These are phyloP conservation scores for Myriangium duriaei DNA, from an alignment of 2,329 filamentous ascomycete species.

Conservation along the genomic window DNA sequence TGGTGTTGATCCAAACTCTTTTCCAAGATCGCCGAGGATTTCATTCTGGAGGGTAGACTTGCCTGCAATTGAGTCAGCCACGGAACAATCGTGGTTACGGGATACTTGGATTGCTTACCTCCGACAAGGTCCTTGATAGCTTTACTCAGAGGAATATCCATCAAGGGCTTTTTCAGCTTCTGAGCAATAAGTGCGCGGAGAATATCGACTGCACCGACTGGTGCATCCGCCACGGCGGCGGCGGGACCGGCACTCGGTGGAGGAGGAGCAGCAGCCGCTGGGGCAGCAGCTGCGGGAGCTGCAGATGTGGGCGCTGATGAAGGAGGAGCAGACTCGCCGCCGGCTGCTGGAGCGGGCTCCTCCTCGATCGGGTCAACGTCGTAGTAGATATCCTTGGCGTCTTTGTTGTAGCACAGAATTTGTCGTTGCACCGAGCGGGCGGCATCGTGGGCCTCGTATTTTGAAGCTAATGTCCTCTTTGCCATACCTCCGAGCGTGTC, in stretches of 20 bases:
- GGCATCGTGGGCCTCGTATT: conserved; percentile 97
- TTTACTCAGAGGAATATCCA: conserved; percentile 84
- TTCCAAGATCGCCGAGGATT: conserved; percentile 92
- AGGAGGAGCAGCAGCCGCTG: conserved; percentile 44
- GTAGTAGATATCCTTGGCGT: conserved; percentile 98
- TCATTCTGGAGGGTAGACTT: conserved; percentile 99
- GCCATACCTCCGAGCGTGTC: conserved; percentile 98
- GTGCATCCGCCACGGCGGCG: conserved; percentile 71
- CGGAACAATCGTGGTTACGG: neutral
- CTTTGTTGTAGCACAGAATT: conserved; percentile 98
- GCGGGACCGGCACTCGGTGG: conserved; percentile 70
- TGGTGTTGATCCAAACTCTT: conserved; percentile 95
- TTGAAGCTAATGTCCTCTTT: conserved; percentile 84
- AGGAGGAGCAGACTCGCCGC: conserved; percentile 33
- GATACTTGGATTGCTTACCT: conserved; percentile 48
- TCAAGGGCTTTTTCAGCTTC: conserved; percentile 88
- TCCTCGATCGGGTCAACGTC: conserved; percentile 92
- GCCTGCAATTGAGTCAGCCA: conserved; percentile 41
- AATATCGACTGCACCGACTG: conserved; percentile 80
- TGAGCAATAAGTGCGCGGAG: conserved; percentile 83
- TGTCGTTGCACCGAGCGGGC: conserved; percentile 92
- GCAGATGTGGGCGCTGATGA: conserved; percentile 35
- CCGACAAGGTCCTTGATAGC: conserved; percentile 97
- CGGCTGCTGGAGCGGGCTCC: conserved; percentile 49
- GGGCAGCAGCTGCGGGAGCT: conserved; percentile 41